phyloP scores from a whole-genome alignment of 2,329 filamentous ascomycete species.

The Leptographium lundbergii region DNA sequence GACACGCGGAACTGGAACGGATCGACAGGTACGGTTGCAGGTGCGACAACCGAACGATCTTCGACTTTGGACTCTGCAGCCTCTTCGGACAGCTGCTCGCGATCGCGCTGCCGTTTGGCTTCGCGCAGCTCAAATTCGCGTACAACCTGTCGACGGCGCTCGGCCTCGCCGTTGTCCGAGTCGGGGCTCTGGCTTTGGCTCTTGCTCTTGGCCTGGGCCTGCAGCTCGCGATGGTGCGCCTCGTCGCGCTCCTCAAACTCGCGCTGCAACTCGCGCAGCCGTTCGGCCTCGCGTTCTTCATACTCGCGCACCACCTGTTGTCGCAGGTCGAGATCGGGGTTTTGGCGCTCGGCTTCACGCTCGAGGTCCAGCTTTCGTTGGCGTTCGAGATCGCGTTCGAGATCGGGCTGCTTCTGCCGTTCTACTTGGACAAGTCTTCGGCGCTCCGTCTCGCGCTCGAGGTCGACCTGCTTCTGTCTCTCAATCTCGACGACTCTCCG shows the following conservation, averaged over 20 bases:
- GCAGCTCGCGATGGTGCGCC: background rate
- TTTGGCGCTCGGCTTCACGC: background rate
- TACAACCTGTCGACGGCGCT: background rate
- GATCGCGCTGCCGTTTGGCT: background rate
- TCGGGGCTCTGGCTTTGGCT: background rate
- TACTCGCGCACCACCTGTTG: background rate
- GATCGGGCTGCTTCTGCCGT: background rate
- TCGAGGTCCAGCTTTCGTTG: background rate
- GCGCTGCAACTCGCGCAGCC: background rate
- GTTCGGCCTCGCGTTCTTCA: background rate
- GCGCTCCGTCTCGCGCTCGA: background rate
- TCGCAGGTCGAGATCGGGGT: background rate
- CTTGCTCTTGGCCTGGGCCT: background rate
- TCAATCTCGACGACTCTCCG: background rate
- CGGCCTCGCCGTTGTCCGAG: background rate
- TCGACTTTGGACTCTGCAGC: background rate
- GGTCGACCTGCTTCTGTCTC: background rate
- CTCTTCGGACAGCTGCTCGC: background rate
- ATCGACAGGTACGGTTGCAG: conserved; percentile 22
- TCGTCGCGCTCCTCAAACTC: background rate
- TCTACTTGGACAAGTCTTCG: too few relatives aligned
- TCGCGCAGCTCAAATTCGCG: background rate
- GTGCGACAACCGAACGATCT: too few relatives aligned
- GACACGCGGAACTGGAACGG: conserved; percentile 47
- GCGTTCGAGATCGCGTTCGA: background rate